These are phyloP conservation scores for Citrus sinensis DNA, from an alignment of 345 rosid genomes.

Conservation along the genomic window DVS_A1.0 CM039165.1:10203501-10204000, in stretches of 20 bases:
- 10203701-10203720: not conserved
- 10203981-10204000: not conserved
- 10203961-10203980: too few species aligned
- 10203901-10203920: not conserved
- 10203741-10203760: too few species aligned
- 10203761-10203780: too few species aligned
- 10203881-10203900: not conserved
- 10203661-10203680: not conserved
- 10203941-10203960: not conserved
- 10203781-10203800: not conserved
- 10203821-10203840: not conserved
- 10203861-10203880: not conserved
- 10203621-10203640: constrained; percentile 35
- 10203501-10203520: not conserved
- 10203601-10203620: constrained; percentile 47
- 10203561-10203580: constrained; percentile 34
- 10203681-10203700: not conserved
- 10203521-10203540: not conserved
- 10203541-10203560: not conserved
- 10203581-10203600: constrained; percentile 40
- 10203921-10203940: not conserved
- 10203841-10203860: too few species aligned
- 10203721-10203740: not conserved
- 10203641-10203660: not conserved
- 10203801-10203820: not conserved